Base-by-base conservation (phyloP, 192 early-diverging fungal genomes). In the Linnemannia elongata region DNA sequence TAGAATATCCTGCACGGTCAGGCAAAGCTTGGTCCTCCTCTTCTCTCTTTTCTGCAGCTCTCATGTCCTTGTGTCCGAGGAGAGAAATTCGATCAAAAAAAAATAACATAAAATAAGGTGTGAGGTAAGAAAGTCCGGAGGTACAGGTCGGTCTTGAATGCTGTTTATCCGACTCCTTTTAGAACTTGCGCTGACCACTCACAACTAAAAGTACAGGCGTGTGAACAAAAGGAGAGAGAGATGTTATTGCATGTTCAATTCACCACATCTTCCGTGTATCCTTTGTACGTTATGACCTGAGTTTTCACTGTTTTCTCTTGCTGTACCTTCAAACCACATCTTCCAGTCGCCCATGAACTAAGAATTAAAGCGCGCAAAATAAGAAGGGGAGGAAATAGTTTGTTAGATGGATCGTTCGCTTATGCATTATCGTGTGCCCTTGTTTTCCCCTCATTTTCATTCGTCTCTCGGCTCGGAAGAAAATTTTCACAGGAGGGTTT, bases 311-410 rank as follows among this genome's bases (percentile, higher is more conserved):
- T 39, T 39, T 39, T 38, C 38, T 38, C 10, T 12, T 45, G 6
- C 9, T n/a, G 27, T 77, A 82, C 81, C 87, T 74, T 91, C 91
- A 6, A 15, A 75, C 91, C 91, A 91, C 90, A 95, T 77, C 44
- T 82, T 89, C 54, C 88, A 91, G 76, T 95, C 94, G 27, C 91
- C 86, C 52, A 91, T 83, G 2, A 95, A 76, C 81, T 82, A 72
- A 63, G 7, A 27, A 22, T 17, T 36, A 49, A 36, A 27, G n/a
- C 13, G 42, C 3, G 35, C 10, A 22, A 12, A 68, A 36, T 38
- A 17, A 15, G 6, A 38, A 69, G 38, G 10, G 30, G 15, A 45
- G 15, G 39, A 33, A 12, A 36, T 36, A 5, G 55, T n/a, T 0
- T 52, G 17, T 55, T 75, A 3, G 33, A 13, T 22, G 3, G 0